phyloP scores from a whole-genome alignment of 495 filamentous ascomycete genomes.

The Tetracladium marchalianum region DNA sequence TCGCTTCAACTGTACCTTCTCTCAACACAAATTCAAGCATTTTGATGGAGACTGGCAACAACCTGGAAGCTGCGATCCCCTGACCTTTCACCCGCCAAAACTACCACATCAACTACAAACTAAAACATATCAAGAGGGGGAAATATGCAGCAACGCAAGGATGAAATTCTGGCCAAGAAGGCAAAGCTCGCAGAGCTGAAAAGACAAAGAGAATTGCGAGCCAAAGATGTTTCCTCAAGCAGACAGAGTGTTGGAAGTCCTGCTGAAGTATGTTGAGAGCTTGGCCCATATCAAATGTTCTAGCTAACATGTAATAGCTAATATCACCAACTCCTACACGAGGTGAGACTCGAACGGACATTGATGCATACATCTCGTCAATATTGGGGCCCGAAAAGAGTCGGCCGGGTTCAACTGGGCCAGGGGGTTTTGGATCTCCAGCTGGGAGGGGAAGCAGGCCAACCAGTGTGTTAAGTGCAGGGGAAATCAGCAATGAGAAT shows the following conservation, averaged over 20 bases:
- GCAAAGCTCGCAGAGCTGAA: constrained; percentile 94
- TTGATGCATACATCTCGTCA: constrained; percentile 68
- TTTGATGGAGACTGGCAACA: too few species aligned
- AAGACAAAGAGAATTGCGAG: constrained; percentile 73
- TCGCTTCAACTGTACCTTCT: too few species aligned
- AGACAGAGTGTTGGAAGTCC: constrained; percentile 47
- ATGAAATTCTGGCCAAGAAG: constrained; percentile 89
- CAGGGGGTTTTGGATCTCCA: constrained; percentile 49
- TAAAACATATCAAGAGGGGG: too few species aligned
- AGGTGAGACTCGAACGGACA: constrained; percentile 61
- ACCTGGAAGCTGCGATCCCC: too few species aligned
- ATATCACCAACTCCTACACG: constrained; percentile 58
- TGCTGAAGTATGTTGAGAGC: constrained; percentile 34
- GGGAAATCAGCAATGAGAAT: constrained; percentile 61
- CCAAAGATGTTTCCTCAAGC: constrained; percentile 55
- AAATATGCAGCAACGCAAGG: constrained; percentile 73
- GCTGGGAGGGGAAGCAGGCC: constrained; percentile 66
- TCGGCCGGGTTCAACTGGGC: constrained; percentile 60
- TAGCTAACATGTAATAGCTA: constrained; percentile 38
- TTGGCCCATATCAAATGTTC: constrained; percentile 4
- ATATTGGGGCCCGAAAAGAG: constrained; percentile 42
- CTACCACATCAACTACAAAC: too few species aligned
- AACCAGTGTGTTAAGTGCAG: constrained; percentile 70
- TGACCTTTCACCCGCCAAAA: too few species aligned
- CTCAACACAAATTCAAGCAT: too few species aligned